phyloP scores from a whole-genome alignment of 1,139 yeast genomes.

The Candida albicans region DNA sequence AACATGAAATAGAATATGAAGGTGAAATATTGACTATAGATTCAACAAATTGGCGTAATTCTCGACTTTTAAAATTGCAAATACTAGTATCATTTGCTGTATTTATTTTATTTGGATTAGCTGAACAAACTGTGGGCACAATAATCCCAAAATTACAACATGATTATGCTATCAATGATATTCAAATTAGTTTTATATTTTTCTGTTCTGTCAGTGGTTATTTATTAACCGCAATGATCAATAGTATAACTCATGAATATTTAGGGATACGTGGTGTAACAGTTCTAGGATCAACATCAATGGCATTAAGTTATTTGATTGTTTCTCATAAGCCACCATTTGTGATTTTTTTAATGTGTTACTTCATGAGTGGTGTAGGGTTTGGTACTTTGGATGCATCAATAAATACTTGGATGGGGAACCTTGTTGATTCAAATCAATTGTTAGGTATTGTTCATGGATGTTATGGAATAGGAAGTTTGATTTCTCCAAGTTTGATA shows the following conservation, averaged over 20 bases:
- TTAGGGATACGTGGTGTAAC: slow-evolving; percentile 43
- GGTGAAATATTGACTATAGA: slow-evolving; percentile 32
- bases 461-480: slow-evolving; percentile 66
- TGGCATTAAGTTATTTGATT: slow-evolving; percentile 32
- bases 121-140: slow-evolving; percentile 60
- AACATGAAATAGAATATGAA: slow-evolving; percentile 22
- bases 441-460: slow-evolving; percentile 68
- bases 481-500: slow-evolving; percentile 63
- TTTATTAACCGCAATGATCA: slow-evolving; percentile 39
- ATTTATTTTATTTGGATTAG: slow-evolving; percentile 50
- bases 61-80: slow-evolving; percentile 38
- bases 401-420: slow-evolving; percentile 60
- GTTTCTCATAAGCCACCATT: slow-evolving; percentile 38
- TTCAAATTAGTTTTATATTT: slow-evolving; percentile 35
- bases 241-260: slow-evolving; percentile 29
- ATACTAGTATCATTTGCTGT: slow-evolving; percentile 36
- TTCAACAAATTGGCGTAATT: slow-evolving; percentile 42
- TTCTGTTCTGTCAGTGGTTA: slow-evolving; percentile 39
- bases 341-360: slow-evolving; percentile 32
- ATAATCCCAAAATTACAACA: slow-evolving; percentile 50
- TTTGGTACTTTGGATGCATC: slow-evolving; percentile 63
- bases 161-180: slow-evolving; percentile 46
- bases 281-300: slow-evolving; percentile 28
- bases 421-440: slow-evolving; percentile 57
- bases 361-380: slow-evolving; percentile 54